Percentiles rank a stretch among this genome's conserved stretches.
phyloP scores from a whole-genome alignment of 2,329 filamentous ascomycete species.

The Hypoxylon sp. region DNA sequence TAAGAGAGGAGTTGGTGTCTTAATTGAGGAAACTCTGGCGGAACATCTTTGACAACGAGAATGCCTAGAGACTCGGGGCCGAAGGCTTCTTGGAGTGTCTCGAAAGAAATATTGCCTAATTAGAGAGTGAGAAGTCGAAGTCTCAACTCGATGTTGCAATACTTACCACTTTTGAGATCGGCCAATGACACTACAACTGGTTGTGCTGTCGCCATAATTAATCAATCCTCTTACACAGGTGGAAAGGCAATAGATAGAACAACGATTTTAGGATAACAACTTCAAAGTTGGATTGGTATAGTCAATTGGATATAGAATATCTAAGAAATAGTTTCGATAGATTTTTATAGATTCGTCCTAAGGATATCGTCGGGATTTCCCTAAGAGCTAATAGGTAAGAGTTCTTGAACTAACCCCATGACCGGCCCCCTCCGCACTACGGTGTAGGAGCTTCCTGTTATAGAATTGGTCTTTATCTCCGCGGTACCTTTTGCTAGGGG shows the following conservation, averaged over 20 bases:
- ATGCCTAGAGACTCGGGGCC: constrained; percentile 92
- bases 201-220: constrained; percentile 63
- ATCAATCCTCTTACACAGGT: not conserved
- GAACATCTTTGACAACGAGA: constrained; percentile 90
- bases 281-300: not conserved
- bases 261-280: not conserved
- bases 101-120: constrained; percentile 75
- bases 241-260: not conserved
- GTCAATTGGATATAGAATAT: constrained; percentile 1
- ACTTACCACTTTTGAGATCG: constrained; percentile 69
- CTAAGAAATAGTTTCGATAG: constrained; percentile 11
- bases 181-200: constrained; percentile 72
- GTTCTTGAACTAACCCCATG: constrained; percentile 4
- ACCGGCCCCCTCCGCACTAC: constrained; percentile 43
- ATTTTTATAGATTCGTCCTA: constrained; percentile 31
- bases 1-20: constrained; percentile 84
- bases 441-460: constrained; percentile 39
- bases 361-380: constrained; percentile 51
- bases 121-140: constrained; percentile 19
- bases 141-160: not conserved
- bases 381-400: constrained; percentile 5
- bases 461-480: not conserved
- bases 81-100: constrained; percentile 82
- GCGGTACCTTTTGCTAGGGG: no score
- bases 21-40: constrained; percentile 76